Evolutionary conservation across 2,329 filamentous ascomycete species (phyloP), one percentile per base, ranked within the genome.

Genomic region (Penicillium brevicompactum): DNA sequence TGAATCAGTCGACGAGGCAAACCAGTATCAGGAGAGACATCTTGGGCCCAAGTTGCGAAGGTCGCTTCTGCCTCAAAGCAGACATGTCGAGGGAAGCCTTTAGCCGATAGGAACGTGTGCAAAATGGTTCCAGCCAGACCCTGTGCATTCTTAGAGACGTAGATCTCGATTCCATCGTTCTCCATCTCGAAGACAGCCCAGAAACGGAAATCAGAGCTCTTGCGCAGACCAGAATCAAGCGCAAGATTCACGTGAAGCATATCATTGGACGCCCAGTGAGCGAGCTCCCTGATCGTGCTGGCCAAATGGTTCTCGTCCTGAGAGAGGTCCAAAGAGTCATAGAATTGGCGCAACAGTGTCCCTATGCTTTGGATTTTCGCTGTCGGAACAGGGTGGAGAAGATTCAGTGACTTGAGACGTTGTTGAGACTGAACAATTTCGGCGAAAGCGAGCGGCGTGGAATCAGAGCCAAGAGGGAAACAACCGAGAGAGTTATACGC

Each of bases 391-490:
- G 72, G 70, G 40, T 78, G 72, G 10, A 80, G 70, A 31, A 80
- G 65, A 0, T 70, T 69, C 1, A 80, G 69, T 7, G 70, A 66
- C 53, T 72, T 74, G 1, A 81, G 67, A 13, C 74, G 74, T 53
- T 70, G 66, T 58, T 82, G 79, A 4, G 76, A 76, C 42, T 75
- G 68, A 31, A 79, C 68, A 22, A 82, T 68, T 41, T 79, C 75
- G 2, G 73, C 68, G 51, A 81, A 82, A 5, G 76, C 72, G 31
- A 74, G 64, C 11, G 68, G 56, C 1, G 75, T 68, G 5, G 73
- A 68, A 34, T 79, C 73, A 3, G 77, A 72, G 2, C 79, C 78
- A 1, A 81, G 60, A 21, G 78, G 78, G 51, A 80, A 80, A 54
- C 79, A 80, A 16, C 78, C 78, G 30, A 79, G 65, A 13, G 67